Conservation (phyloP, 331 rosid genomes). For the Malus hybrid region DNA sequence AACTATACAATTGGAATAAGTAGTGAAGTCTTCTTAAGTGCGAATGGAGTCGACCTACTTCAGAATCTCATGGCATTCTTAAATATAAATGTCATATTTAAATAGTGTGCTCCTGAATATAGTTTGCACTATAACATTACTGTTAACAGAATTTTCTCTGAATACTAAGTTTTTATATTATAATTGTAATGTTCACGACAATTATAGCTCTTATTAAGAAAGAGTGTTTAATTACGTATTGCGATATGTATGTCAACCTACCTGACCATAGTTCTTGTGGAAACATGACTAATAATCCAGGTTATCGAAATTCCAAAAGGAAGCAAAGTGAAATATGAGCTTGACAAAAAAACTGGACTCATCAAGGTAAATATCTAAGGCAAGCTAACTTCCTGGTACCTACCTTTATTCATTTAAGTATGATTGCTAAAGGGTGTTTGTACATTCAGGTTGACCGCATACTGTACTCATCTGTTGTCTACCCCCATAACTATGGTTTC, state of each 20-base stretch:
- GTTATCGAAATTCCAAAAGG: constrained; percentile 84
- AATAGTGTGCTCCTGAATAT: neutral
- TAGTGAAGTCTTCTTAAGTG: too few relatives aligned
- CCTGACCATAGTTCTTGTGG: constrained; percentile 9
- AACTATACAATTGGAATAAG: too few relatives aligned
- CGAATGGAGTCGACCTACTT: too few relatives aligned
- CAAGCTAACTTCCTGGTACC: neutral
- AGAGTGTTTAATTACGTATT: neutral
- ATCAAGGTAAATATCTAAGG: constrained; percentile 48
- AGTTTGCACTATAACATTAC: neutral
- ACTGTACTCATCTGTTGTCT: constrained; percentile 93
- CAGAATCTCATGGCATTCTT: neutral
- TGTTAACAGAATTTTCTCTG: neutral
- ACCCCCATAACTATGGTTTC: constrained; percentile 94
- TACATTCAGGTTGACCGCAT: constrained; percentile 75
- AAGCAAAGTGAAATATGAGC: constrained; percentile 92
- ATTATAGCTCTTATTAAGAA: neutral
- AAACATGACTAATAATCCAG: constrained; percentile 37
- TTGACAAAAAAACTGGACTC: constrained; percentile 87
- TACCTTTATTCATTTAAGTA: neutral
- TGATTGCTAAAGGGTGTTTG: constrained; percentile 21
- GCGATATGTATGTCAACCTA: neutral
- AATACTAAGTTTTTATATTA: neutral
- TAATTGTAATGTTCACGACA: neutral
- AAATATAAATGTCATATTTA: neutral